Percentiles rank a stretch among this genome's conserved stretches.
These are phyloP conservation scores for Singerocomus inundabilis DNA, from an alignment of 1,284 basidiomycete genomes.

Conservation along the genomic window DNA sequence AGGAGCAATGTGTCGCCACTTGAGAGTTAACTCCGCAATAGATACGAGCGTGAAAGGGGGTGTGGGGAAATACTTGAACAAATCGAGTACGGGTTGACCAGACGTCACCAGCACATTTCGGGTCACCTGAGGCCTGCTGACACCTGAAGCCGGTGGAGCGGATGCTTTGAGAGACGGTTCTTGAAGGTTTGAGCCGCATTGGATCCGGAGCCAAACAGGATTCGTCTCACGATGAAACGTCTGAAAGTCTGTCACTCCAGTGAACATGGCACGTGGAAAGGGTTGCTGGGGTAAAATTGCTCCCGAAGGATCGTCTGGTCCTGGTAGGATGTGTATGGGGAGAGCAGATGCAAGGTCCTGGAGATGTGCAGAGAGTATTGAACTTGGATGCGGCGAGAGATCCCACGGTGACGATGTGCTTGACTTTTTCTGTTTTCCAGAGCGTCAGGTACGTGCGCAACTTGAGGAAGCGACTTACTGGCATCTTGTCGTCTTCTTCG, in stretches of 20 bases:
- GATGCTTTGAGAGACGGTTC: conserved; percentile 10
- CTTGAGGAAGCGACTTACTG: conserved; percentile 40
- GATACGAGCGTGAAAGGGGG: conserved; percentile 67
- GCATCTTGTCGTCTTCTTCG: conserved; percentile 53
- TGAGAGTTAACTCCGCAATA: conserved; percentile 78
- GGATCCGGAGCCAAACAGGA: conserved; percentile 79
- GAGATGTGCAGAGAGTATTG: conserved; percentile 69
- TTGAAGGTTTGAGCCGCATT: conserved; percentile 30
- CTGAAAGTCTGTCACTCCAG: conserved; percentile 60
- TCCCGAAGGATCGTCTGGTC: conserved; percentile 84
- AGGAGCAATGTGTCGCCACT: conserved; percentile 95
- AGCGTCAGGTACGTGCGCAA: conserved; percentile 6
- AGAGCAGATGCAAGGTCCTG: conserved; percentile 70
- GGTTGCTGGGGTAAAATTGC: conserved; percentile 92
- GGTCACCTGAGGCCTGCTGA: conserved; percentile 28
- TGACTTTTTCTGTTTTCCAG: conserved; percentile 48
- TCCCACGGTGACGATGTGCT: conserved; percentile 55
- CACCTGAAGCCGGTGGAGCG: conserved; percentile 8
- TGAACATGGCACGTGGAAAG: conserved; percentile 90
- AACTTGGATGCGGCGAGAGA: conserved; percentile 74
- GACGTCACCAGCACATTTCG: conserved; percentile 77
- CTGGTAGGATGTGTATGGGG: conserved; percentile 84
- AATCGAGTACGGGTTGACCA: conserved; percentile 93
- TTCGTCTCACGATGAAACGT: conserved; percentile 84
- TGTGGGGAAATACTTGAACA: conserved; percentile 86